Evolutionary conservation across 495 filamentous ascomycete species (phyloP).

Genomic region (Aspergillus carlsbadensis): DNA sequence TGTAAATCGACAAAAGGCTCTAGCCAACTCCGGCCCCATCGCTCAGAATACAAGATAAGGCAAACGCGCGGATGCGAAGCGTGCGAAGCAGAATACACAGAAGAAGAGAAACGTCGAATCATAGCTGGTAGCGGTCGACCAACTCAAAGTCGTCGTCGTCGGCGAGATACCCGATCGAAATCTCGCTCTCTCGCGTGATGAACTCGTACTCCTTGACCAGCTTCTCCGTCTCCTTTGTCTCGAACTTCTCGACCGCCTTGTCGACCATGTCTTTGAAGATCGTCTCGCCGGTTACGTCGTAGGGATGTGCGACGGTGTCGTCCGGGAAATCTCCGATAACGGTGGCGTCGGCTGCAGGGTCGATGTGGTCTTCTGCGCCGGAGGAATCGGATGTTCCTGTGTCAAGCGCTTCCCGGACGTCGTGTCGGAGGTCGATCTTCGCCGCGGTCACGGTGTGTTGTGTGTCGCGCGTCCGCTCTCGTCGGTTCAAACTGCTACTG

Average conservation of each 20-base stretch:
- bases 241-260: constrained; percentile 56
- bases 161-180: constrained; percentile 31
- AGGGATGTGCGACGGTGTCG: constrained; percentile 46
- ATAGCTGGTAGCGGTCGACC: constrained; percentile 29
- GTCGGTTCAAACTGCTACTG: constrained; percentile 26
- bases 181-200: constrained; percentile 44
- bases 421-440: constrained; percentile 37
- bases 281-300: constrained; percentile 52
- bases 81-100: not conserved
- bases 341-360: constrained; percentile 37
- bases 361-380: constrained; percentile 38
- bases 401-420: constrained; percentile 31
- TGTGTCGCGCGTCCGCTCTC: constrained; percentile 27
- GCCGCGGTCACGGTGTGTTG: constrained; percentile 31
- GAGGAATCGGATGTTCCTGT: constrained; percentile 32
- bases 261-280: constrained; percentile 53
- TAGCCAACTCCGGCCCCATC: constrained; percentile 16
- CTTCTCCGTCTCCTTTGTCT: constrained; percentile 55
- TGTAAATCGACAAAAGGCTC: constrained; percentile 6
- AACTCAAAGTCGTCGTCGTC: constrained; percentile 46
- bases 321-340: constrained; percentile 22
- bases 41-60: constrained; percentile 12
- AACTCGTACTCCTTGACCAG: constrained; percentile 61
- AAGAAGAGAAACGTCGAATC: constrained; percentile 6
- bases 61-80: not conserved